Conservation (phyloP, 805 yeast genomes). For the Starmerella scarabaei region DNA sequence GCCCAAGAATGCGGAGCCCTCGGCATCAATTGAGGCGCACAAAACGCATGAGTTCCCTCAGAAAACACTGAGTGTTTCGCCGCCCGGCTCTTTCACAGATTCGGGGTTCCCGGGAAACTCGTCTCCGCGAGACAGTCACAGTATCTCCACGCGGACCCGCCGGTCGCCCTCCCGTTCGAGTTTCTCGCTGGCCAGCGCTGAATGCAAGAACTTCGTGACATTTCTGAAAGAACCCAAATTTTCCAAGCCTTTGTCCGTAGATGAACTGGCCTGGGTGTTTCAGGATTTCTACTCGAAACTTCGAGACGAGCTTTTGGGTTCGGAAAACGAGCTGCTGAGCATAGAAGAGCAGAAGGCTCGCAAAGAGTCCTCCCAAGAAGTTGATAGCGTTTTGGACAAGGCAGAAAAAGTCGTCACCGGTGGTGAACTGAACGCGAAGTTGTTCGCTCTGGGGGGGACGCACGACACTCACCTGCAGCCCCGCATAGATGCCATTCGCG, state of each 20-base stretch:
- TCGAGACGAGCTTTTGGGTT: slow-evolving; percentile 21
- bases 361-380: slow-evolving; percentile 21
- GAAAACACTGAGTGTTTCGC: background rate
- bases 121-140: background rate
- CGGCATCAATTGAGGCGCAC: background rate
- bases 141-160: slow-evolving; percentile 1
- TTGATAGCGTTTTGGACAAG: slow-evolving; percentile 24
- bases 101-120: no score
- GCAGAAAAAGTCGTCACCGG: slow-evolving; percentile 30
- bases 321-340: slow-evolving; percentile 20
- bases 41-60: background rate
- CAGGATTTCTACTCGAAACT: slow-evolving; percentile 30
- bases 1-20: background rate
- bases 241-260: slow-evolving; percentile 28
- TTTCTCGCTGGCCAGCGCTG: slow-evolving; percentile 14
- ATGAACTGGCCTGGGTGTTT: slow-evolving; percentile 30
- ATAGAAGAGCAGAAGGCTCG: slow-evolving; percentile 28
- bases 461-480: slow-evolving; percentile 21
- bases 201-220: slow-evolving; percentile 21
- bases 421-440: slow-evolving; percentile 26
- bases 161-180: slow-evolving; percentile 9
- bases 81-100: background rate
- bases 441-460: slow-evolving; percentile 22
- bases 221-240: slow-evolving; percentile 30
- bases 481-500: slow-evolving; percentile 11